phyloP scores from a whole-genome alignment of 495 filamentous ascomycete species.

The Rhypophila decipiens region DNA sequence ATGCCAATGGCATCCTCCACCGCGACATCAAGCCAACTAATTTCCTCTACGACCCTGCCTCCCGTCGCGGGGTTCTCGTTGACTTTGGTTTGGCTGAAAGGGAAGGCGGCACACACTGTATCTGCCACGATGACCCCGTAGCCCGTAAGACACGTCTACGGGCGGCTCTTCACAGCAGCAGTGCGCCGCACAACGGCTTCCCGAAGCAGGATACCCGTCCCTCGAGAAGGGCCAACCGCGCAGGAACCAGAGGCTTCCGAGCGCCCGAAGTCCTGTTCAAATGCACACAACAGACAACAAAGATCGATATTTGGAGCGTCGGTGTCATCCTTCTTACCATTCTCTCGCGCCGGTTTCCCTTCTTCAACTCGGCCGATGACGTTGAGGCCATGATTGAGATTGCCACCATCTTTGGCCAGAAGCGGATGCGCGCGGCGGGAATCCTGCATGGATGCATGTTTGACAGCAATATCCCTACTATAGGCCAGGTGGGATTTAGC shows the following conservation, averaged over 20 bases:
- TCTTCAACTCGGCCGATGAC: constrained; percentile 96
- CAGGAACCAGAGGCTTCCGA: constrained; percentile 92
- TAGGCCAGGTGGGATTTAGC: constrained; percentile 74
- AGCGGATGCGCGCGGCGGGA: constrained; percentile 74
- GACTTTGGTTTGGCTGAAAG: constrained; percentile 94
- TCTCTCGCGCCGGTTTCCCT: constrained; percentile 84
- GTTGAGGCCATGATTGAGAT: constrained; percentile 97
- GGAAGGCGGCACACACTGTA: constrained; percentile 63
- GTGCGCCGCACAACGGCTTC: constrained; percentile 57
- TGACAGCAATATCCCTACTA: constrained; percentile 84
- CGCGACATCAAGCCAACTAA: constrained; percentile 99
- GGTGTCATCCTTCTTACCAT: constrained; percentile 92
- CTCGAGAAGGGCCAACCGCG: constrained; percentile 84
- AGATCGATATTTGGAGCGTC: constrained; percentile 95
- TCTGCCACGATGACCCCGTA: constrained; percentile 52
- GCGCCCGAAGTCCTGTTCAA: constrained; percentile 96
- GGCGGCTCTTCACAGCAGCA: constrained; percentile 33
- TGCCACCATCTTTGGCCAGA: constrained; percentile 84
- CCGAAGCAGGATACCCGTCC: constrained; percentile 82
- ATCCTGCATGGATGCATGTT: constrained; percentile 78
- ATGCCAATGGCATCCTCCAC: constrained; percentile 78
- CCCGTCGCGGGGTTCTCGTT: constrained; percentile 80
- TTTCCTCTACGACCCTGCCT: constrained; percentile 85
- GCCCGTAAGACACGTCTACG: constrained; percentile 33
- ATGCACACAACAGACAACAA: constrained; percentile 92